Base-by-base conservation (phyloP, 495 filamentous ascomycete species). In the Evernia prunastri region DNA sequence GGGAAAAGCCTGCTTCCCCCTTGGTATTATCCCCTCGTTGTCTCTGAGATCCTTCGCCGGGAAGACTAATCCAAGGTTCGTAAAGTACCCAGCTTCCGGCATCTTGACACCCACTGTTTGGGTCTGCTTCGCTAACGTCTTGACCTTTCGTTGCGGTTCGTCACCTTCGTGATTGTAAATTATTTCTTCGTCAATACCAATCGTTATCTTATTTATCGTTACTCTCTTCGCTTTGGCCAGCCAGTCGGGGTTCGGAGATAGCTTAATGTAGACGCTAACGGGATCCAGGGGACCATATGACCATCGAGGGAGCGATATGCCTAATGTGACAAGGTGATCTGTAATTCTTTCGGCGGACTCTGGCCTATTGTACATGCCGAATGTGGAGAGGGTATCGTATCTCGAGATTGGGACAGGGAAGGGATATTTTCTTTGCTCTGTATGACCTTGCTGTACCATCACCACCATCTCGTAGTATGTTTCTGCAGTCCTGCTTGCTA, bases 101-200 rank as follows among this genome's bases (percentile, higher is more conserved):
- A 98, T 74, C 73, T 89, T 95, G 18, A 89, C 83, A 17, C 88
- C 86, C 27, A 98, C 84, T 4, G 78, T 76, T 65, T 97, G 92
- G 4, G 89, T 89, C 66, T 92, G 87, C 70, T 90, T 92, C 29
- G 89, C 86, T 67, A 98, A 76, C 29, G 85, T 86, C 73, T 94
- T 97, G 72, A 91, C 78, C 72, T 96, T 97, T 68, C 89, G 89
- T 35, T 88, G 90, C 54, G 92, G 92, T 73, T 97, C 94, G 69
- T 97, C 94, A n/a, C 94, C 94, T 71, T 97, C 92, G 43, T 94
- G 94, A 68, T 98, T 97, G 76, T 89, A 98, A 27, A 91, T 91
- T 58, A 97, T 96, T 73, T 97, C 92, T 74, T 98, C 94, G 69
- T 97, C 94, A 69, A 98, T 96, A 17, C 84, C 87, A 42, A 97